Conservation (phyloP, 1,284 basidiomycete species). For the Phlebopus sp. region DNA sequence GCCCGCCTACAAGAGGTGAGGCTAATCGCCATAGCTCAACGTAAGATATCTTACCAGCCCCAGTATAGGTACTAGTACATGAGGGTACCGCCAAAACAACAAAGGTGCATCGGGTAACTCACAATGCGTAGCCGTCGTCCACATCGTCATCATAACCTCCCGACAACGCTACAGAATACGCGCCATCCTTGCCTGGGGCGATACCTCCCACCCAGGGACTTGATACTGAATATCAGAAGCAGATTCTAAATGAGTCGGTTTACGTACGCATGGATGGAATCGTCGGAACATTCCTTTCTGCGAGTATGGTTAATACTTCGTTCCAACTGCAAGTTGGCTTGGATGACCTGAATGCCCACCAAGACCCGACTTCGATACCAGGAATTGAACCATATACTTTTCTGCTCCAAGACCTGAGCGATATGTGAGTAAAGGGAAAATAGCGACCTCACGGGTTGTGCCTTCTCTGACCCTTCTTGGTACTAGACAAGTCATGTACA, state of each 20-base stretch:
- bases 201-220: conserved; percentile 82
- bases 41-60: conserved; percentile 47
- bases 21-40: neutral
- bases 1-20: conserved; percentile 52
- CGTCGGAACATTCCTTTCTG: conserved; percentile 64
- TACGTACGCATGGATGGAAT: conserved; percentile 73
- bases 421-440: neutral
- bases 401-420: conserved; percentile 7
- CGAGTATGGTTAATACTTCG: neutral
- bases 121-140: conserved; percentile 79
- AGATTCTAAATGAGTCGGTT: neutral
- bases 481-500: conserved; percentile 34
- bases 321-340: neutral
- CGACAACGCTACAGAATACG: conserved; percentile 76
- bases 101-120: conserved; percentile 33
- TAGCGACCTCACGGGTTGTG: conserved; percentile 59
- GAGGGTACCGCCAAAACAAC: neutral
- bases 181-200: conserved; percentile 60
- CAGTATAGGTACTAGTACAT: conserved; percentile 64
- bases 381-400: conserved; percentile 54
- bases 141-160: conserved; percentile 86
- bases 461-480: conserved; percentile 40
- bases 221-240: conserved; percentile 17
- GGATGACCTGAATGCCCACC: conserved; percentile 65
- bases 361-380: conserved; percentile 71